A percentile compares a stretch with the other conserved stretches of the same genome.
Conservation (phyloP, 2,329 filamentous ascomycete genomes). For the Penicillium sp. region DNA sequence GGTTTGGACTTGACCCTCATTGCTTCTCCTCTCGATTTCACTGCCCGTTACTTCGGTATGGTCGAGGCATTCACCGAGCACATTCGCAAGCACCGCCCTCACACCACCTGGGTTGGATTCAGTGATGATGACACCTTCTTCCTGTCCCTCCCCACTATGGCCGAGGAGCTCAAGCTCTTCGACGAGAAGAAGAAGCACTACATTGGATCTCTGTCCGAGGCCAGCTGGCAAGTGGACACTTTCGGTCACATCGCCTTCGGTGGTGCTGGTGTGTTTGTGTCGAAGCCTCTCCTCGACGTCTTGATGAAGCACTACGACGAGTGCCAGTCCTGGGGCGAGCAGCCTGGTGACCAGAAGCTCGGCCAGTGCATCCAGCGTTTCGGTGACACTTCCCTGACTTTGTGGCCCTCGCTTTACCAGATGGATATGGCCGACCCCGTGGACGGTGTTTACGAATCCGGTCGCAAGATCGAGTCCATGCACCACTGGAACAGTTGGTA, state of each 20-base stretch:
- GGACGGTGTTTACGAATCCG: slow-evolving; percentile 47
- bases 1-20: slow-evolving; percentile 44
- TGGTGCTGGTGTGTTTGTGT: slow-evolving; percentile 48
- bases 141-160: slow-evolving; percentile 40
- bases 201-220: slow-evolving; percentile 46
- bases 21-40: slow-evolving; percentile 43
- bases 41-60: slow-evolving; percentile 46
- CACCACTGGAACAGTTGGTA: slow-evolving; percentile 51
- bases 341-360: slow-evolving; percentile 48
- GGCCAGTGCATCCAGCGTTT: slow-evolving; percentile 46
- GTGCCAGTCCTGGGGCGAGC: slow-evolving; percentile 45
- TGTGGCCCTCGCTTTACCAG: slow-evolving; percentile 46
- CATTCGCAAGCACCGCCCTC: slow-evolving; percentile 40
- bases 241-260: slow-evolving; percentile 48
- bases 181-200: slow-evolving; percentile 45
- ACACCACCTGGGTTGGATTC: slow-evolving; percentile 45
- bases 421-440: slow-evolving; percentile 47
- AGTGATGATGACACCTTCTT: slow-evolving; percentile 50
- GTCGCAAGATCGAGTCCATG: slow-evolving; percentile 44
- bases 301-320: slow-evolving; percentile 42
- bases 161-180: slow-evolving; percentile 41
- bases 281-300: slow-evolving; percentile 41
- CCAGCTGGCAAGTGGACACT: slow-evolving; percentile 46
- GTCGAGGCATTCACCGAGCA: slow-evolving; percentile 42
- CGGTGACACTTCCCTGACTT: slow-evolving; percentile 40